phyloP scores from a whole-genome alignment of 2,329 filamentous ascomycete species.

The Madurella mycetomatis region DNA sequence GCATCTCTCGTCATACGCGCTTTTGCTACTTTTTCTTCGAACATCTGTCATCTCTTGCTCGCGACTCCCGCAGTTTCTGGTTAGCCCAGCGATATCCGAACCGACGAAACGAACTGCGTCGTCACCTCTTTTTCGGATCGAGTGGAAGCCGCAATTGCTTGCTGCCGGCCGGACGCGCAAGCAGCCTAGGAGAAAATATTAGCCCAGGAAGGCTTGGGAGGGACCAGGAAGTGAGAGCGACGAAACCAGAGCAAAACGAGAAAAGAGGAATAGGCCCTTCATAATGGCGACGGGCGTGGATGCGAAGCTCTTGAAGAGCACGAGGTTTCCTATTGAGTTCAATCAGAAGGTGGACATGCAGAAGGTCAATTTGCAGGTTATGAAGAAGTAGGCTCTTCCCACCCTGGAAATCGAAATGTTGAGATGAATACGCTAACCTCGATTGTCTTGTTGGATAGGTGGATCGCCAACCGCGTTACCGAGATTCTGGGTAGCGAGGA shows the following conservation, averaged over 20 bases:
- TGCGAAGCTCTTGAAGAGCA: slow-evolving; percentile 82
- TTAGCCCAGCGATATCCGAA: background rate
- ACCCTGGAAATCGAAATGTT: too few relatives aligned
- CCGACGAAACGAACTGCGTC: background rate
- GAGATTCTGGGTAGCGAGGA: slow-evolving; percentile 90
- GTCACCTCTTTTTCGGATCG: too few relatives aligned
- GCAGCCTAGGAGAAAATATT: too few relatives aligned
- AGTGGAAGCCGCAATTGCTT: too few relatives aligned
- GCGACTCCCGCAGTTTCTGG: background rate
- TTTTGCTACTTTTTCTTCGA: background rate
- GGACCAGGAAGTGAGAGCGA: too few relatives aligned
- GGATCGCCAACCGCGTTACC: slow-evolving; percentile 85
- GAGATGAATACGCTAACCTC: background rate
- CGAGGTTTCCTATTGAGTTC: slow-evolving; percentile 92
- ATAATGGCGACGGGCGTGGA: slow-evolving; percentile 80
- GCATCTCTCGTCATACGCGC: background rate
- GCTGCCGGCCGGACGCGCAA: too few relatives aligned
- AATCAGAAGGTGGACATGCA: slow-evolving; percentile 93
- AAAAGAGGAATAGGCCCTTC: background rate
- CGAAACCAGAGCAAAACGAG: background rate
- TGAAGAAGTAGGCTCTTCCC: slow-evolving; percentile 73
- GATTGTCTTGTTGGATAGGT: slow-evolving; percentile 50
- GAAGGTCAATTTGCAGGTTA: slow-evolving; percentile 94
- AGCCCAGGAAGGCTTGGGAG: too few relatives aligned
- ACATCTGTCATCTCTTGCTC: background rate